These are phyloP conservation scores for Castanea mollissima DNA, from an alignment of 306 rosid genomes.

Conservation along the genomic window DNA sequence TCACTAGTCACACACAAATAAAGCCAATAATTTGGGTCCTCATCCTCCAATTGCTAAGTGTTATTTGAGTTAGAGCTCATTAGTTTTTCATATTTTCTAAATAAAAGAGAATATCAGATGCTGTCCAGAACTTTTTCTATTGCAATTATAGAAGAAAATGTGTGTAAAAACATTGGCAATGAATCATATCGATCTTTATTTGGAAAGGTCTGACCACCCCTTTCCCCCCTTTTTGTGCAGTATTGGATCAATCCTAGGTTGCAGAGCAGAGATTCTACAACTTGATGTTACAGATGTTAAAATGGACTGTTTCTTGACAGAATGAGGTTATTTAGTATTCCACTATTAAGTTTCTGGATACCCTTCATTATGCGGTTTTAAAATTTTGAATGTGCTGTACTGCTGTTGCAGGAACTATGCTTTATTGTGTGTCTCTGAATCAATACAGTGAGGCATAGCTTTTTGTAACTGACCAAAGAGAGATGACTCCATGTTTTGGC, in stretches of 20 bases:
- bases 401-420: not conserved
- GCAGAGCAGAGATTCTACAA: conserved; percentile 84
- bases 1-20: too few species aligned
- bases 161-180: not conserved
- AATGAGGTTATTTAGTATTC: conserved; percentile 19
- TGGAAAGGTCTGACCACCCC: not conserved
- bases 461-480: not conserved
- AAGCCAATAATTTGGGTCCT: too few species aligned
- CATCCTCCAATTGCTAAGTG: too few species aligned
- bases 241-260: conserved; percentile 76
- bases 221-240: conserved; percentile 31
- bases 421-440: not conserved
- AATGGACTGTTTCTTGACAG: conserved; percentile 69
- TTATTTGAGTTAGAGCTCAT: too few species aligned
- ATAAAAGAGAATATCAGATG: not conserved
- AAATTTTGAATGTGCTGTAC: not conserved
- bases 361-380: not conserved
- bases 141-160: not conserved
- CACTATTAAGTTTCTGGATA: not conserved
- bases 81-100: too few species aligned
- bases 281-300: conserved; percentile 92
- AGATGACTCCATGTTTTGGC: not conserved
- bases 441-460: not conserved
- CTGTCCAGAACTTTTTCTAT: not conserved
- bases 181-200: not conserved